Base-by-base conservation (phyloP, 1,139 yeast genomes). In the Hyphopichia buzzinii region DNA sequence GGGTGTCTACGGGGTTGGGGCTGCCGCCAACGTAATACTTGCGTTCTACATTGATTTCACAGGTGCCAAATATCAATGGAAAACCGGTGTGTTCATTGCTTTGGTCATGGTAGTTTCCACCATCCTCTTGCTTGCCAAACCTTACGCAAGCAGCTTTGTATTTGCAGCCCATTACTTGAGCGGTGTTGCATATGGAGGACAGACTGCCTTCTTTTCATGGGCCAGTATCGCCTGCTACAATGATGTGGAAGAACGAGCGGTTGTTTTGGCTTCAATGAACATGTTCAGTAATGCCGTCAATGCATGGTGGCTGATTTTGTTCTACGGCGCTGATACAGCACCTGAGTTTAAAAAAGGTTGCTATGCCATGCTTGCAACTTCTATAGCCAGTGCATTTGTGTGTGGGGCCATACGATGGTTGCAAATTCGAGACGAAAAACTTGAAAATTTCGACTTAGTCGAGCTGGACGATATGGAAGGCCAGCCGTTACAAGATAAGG, bases 291-390 rank as follows among this genome's bases (percentile, higher is more conserved):
- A 77, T 48, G 80, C 81, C 2, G 77, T 77, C 11, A 77, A 77
- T 51, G 81, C 82, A 2, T 78, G 83, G 83, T 77, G 82, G 81
- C 69, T 79, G 1, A 48, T 78, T 16, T 38, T 78, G 3, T 76
- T 78, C 48, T 78, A 63, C 45, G 58, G 68, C 14, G 80, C 81
- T 1, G 58, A 68, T 6, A 66, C 69, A 30, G 80, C 67, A 1
- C 83, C 83, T 0, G 57, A 59, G 35, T 77, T 72, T 44, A 62
- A 57, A 36, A 69, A 64, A 31, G 84, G 83, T 17, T 68, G 78
- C 40, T 76, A 69, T 47, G 82, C 84, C 1, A 70, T 79, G 69
- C 50, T 79, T 37, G 78, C 73, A 3, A 78, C 84, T 0, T 60
- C 74, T 0, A 40, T 67, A 2, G 54, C 59, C 3, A 57, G 67